Evolutionary conservation across 371 early-diverging fungal genomes (phyloP).

Genomic region (Mortierella sp.): DNA sequence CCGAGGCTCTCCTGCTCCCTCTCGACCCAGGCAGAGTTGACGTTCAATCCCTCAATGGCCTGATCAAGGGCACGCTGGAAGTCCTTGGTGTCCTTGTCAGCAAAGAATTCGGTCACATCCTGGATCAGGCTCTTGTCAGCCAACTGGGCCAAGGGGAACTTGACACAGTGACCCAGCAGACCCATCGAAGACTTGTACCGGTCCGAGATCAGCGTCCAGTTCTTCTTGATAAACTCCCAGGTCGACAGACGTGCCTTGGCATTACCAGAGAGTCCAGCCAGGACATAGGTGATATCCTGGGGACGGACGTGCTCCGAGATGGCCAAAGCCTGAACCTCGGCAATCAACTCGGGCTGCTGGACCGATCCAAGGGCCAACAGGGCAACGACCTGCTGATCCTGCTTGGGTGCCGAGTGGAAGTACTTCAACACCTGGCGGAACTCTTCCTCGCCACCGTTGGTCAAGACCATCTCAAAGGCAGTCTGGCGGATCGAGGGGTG

Average conservation of each 20-base stretch:
- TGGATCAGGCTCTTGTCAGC: constrained; percentile 68
- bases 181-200: constrained; percentile 82
- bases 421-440: constrained; percentile 82
- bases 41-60: constrained; percentile 83
- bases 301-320: constrained; percentile 80
- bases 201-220: constrained; percentile 75
- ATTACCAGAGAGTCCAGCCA: constrained; percentile 64
- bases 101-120: constrained; percentile 84
- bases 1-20: constrained; percentile 80
- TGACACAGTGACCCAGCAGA: constrained; percentile 80
- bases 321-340: constrained; percentile 71
- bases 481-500: constrained; percentile 89
- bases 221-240: constrained; percentile 84
- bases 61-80: constrained; percentile 86
- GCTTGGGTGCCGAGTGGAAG: constrained; percentile 73
- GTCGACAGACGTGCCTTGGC: constrained; percentile 74
- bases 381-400: constrained; percentile 86
- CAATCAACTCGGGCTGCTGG: constrained; percentile 70
- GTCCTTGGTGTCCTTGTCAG: constrained; percentile 78
- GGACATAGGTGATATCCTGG: constrained; percentile 85
- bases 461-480: constrained; percentile 82
- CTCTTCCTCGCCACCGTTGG: constrained; percentile 77
- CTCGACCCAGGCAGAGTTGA: constrained; percentile 83
- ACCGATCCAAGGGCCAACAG: constrained; percentile 81
- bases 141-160: constrained; percentile 75